Base-by-base conservation (phyloP, 306 rosid genomes). In the Trifolium subterraneum region DNA sequence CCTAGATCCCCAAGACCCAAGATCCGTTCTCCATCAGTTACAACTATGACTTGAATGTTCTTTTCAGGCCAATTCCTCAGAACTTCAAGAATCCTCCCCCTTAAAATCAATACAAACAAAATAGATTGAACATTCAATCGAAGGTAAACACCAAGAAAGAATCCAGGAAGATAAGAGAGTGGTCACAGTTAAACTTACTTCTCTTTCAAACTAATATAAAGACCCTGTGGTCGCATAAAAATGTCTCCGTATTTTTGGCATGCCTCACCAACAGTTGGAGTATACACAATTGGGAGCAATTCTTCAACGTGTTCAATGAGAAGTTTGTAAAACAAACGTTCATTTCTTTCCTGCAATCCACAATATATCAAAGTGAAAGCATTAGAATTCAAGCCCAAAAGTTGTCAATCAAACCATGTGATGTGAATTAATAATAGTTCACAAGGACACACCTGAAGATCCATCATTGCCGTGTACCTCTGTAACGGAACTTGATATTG, bases 231-330 rank as follows among this genome's bases (percentile, higher is more conserved):
- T 4, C 84, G 93, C 87, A 86, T 83, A 72, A 84, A 92, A 81
- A 95, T 92, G 88, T 84, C 84, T 44, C 99, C 99, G 50, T 95
- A 95, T 80, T 95, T 90, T 88, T 95, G 99, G 85, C 99, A 95
- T 82, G 99, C 99, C 87, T 95, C 99, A 68, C 99, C 99, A 8
- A 95, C 99, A 12, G 98, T 95, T 55, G 99, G 99, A 56, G 99
- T 95, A 64, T 95, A 95, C 41, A 95, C 98, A 66, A 95, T 77
- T 20, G 99, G 99, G 35, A 95, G 98, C 68, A 92, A 86, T 80
- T 95, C 99, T 88, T 95, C 99, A 42, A 95, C 96, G 62, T 95
- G 86, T n/a, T 88, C 89, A 64, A 95, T 87, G 60, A 95, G 96
- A 80, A 95, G 85, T 70, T 87, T 92, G 88, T 95, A 95, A 82